Evolutionary conservation across 2,329 filamentous ascomycete genomes (phyloP).

Genomic region (Penicillium brasilianum): DNA sequence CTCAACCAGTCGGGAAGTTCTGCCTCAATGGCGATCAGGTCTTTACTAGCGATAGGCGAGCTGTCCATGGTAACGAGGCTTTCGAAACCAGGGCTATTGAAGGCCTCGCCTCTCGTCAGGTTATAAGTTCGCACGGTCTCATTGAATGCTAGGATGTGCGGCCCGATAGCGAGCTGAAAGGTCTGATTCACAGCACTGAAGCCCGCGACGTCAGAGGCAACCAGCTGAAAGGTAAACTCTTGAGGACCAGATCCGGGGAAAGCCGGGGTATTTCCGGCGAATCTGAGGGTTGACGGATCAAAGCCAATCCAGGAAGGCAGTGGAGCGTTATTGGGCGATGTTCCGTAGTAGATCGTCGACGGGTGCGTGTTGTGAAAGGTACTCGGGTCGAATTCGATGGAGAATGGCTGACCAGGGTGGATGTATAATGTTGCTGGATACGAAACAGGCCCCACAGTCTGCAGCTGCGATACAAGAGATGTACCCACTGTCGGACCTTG

Average conservation of each 20-base stretch:
- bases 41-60: conserved; percentile 52
- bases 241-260: conserved; percentile 71
- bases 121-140: conserved; percentile 63
- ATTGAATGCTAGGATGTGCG: conserved; percentile 70
- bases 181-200: conserved; percentile 69
- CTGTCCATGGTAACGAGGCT: conserved; percentile 64
- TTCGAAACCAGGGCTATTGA: conserved; percentile 61
- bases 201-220: conserved; percentile 79
- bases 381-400: conserved; percentile 70
- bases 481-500: conserved; percentile 42
- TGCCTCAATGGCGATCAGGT: conserved; percentile 59
- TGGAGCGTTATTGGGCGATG: conserved; percentile 76
- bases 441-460: conserved; percentile 43
- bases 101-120: conserved; percentile 57
- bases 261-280: conserved; percentile 72
- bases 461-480: conserved; percentile 44
- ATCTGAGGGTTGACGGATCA: conserved; percentile 65
- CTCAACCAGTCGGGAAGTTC: conserved; percentile 71
- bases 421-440: conserved; percentile 47
- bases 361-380: conserved; percentile 66
- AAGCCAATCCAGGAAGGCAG: conserved; percentile 86
- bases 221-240: conserved; percentile 71
- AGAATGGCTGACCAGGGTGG: conserved; percentile 57
- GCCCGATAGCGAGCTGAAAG: conserved; percentile 75
- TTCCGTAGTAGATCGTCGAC: conserved; percentile 74